Evolutionary conservation across 208 protist species (phyloP), one percentile per base, ranked within the genome.

Genomic region (Eutreptiella sp.): DNA sequence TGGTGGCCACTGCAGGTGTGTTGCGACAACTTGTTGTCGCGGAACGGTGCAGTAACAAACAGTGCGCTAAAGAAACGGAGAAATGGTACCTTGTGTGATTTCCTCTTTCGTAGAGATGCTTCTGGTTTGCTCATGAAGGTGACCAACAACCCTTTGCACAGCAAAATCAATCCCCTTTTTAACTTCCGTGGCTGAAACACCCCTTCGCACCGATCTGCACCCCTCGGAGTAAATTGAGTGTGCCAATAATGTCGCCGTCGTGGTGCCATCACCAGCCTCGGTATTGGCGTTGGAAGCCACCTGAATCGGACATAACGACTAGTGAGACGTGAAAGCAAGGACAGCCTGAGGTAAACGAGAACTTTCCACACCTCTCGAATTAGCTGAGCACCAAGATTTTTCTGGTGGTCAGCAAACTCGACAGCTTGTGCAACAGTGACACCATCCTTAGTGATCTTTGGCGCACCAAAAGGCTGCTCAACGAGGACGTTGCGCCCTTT

Each of bases 361-460:
- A n/a, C n/a, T n/a, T n/a, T n/a, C n/a, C n/a, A n/a, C n/a, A 92
- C 88, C n/a, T 63, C 26, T 21, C 73, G 71, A 29, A 89, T 72
- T 42, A 89, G 67, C 53, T 84, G 76, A 3, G 90, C 92, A 57
- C 92, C 92, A 27, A 96, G 53, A 77, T 96, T 96, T 50, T 88
- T 54, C 32, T 71, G 76, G 38, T 68, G 73, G 76, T 96, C 83
- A 46, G 68, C 58, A 46, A 97, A 90, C 55, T 94, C 84, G 59
- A 97, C 84, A 39, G 68, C 48, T 73, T 94, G 94, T 24, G 91
- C 92, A 23, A 97, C 92, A 35, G 90, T 94, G 19, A 96, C 91
- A 81, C 92, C 92, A 61, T 97, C 92, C 74, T 97, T 97, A 38
- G 92, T 97, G 72, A 97, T 94, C 53, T 93, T 89, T 43, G 92